Conservation (phyloP, 768 basidiomycete species). For the Trametes elegans region DNA sequence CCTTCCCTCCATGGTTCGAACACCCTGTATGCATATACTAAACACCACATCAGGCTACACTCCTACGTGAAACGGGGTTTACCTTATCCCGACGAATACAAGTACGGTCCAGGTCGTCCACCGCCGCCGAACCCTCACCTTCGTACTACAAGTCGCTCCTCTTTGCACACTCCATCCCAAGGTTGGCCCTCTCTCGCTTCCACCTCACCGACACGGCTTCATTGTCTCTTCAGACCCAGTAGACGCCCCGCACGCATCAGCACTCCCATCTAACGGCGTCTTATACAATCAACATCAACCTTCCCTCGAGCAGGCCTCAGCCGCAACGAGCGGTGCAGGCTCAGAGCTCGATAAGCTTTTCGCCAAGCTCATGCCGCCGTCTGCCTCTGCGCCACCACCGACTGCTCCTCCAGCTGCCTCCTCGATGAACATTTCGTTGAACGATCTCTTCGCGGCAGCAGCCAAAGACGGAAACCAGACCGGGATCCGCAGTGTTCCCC, state of each 20-base stretch:
- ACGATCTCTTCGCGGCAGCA: conserved; percentile 44
- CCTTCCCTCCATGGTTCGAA: background rate
- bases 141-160: conserved; percentile 18
- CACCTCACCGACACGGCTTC: background rate
- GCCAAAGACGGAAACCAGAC: background rate
- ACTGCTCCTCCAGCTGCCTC: conserved; percentile 24
- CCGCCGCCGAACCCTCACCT: conserved; percentile 53
- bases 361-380: conserved; percentile 37
- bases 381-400: conserved; percentile 1
- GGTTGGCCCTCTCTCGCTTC: background rate
- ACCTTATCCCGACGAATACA: conserved; percentile 70
- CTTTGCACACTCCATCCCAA: conserved; percentile 1
- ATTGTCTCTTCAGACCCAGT: background rate
- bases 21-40: no score
- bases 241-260: background rate
- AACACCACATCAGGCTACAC: conserved; percentile 46
- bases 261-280: background rate
- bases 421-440: conserved; percentile 35
- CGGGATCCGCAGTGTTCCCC: background rate
- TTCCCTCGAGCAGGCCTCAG: background rate
- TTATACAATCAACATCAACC: background rate
- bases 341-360: conserved; percentile 46
- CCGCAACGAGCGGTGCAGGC: background rate
- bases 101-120: conserved; percentile 64
- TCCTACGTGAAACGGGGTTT: conserved; percentile 62